Evolutionary conservation across 1,284 basidiomycete species (phyloP).

Genomic region (Pseudomicrostroma phylloplanum): DNA sequence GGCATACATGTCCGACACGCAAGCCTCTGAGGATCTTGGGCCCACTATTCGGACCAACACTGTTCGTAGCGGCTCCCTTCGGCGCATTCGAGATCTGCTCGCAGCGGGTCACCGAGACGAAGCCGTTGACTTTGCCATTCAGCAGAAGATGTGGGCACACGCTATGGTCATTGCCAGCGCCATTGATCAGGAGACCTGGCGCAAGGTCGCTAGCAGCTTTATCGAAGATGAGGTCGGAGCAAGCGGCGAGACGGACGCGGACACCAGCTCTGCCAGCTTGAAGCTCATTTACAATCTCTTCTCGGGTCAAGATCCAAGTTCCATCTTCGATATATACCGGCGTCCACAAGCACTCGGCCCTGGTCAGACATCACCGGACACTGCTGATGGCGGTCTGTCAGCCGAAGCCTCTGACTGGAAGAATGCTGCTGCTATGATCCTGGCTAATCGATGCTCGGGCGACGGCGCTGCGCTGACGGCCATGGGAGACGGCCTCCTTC

Average conservation of each 20-base stretch:
- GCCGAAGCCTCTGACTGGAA: constrained; percentile 70
- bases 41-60: constrained; percentile 30
- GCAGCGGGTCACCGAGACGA: constrained; percentile 70
- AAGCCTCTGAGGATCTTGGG: background rate
- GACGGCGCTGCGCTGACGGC: constrained; percentile 71
- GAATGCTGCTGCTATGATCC: constrained; percentile 76
- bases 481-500: constrained; percentile 73
- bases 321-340: constrained; percentile 36
- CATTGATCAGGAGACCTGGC: constrained; percentile 87
- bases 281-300: constrained; percentile 46
- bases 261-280: constrained; percentile 23
- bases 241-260: constrained; percentile 46
- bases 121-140: constrained; percentile 80
- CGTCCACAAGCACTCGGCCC: constrained; percentile 29
- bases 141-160: constrained; percentile 87
- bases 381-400: constrained; percentile 54
- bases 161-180: constrained; percentile 90
- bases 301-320: constrained; percentile 32
- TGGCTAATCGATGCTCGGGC: constrained; percentile 63
- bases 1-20: background rate
- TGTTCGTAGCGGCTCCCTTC: constrained; percentile 32
- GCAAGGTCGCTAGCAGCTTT: constrained; percentile 81
- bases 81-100: constrained; percentile 39
- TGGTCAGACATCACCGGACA: constrained; percentile 50
- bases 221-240: constrained; percentile 65